Percentiles rank a stretch among this genome's conserved stretches.
These are phyloP conservation scores for Austroboletus rostrupii DNA, from an alignment of 1,284 basidiomycete genomes.

Conservation along the genomic window DNA sequence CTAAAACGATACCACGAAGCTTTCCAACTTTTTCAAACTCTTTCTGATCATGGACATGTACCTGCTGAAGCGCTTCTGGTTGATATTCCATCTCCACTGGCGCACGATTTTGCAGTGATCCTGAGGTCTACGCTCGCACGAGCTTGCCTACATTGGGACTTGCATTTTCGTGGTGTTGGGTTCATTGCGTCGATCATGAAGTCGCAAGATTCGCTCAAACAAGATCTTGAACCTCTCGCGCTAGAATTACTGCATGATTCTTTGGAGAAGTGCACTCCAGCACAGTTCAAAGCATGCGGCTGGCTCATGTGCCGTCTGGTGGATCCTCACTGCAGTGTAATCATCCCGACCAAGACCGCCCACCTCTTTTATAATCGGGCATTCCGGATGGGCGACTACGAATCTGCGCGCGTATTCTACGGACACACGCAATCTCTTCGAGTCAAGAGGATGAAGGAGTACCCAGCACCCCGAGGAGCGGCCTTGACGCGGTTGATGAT, in stretches of 20 bases:
- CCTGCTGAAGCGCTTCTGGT: slow-evolving; percentile 38
- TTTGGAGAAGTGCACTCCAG: slow-evolving; percentile 31
- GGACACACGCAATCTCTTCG: slow-evolving; percentile 34
- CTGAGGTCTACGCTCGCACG: slow-evolving; percentile 43
- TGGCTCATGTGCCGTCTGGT: slow-evolving; percentile 31
- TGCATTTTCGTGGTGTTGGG: slow-evolving; percentile 37
- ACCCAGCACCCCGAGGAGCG: slow-evolving; percentile 46
- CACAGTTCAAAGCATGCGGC: slow-evolving; percentile 29
- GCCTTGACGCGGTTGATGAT: slow-evolving; percentile 49
- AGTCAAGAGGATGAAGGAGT: slow-evolving; percentile 33
- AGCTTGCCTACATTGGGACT: slow-evolving; percentile 49
- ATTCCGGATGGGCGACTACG: slow-evolving; percentile 20
- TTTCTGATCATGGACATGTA: slow-evolving; percentile 34
- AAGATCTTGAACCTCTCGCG: slow-evolving; percentile 20
- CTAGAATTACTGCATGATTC: slow-evolving; percentile 38
- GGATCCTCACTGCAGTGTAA: slow-evolving; percentile 20
- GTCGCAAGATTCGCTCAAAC: slow-evolving; percentile 28
- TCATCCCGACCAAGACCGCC: slow-evolving; percentile 40
- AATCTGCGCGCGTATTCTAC: slow-evolving; percentile 40
- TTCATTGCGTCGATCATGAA: slow-evolving; percentile 36
- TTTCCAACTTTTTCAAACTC: slow-evolving; percentile 41
- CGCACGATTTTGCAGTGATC: slow-evolving; percentile 40
- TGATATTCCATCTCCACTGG: slow-evolving; percentile 30
- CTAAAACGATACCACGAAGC: slow-evolving; percentile 31
- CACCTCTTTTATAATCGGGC: slow-evolving; percentile 45